Evolutionary conservation across 2,329 filamentous ascomycete species (phyloP).

Genomic region (Huntiella abstrusa): DNA sequence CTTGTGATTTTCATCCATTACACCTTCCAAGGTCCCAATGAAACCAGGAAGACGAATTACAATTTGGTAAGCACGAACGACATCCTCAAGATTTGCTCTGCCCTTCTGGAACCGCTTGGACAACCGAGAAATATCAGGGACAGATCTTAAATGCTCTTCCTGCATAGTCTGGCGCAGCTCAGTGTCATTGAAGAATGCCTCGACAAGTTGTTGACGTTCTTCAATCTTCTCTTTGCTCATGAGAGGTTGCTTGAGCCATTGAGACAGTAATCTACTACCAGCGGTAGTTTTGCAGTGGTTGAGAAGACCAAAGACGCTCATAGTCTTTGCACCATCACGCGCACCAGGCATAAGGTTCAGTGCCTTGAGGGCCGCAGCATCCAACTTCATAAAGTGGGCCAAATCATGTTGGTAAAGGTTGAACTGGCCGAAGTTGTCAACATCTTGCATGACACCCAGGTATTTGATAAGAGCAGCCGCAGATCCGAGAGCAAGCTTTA

Average conservation of each 20-base stretch:
- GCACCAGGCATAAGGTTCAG: slow-evolving; percentile 94
- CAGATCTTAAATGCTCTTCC: slow-evolving; percentile 80
- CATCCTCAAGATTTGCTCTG: slow-evolving; percentile 82
- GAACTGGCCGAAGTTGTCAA: slow-evolving; percentile 92
- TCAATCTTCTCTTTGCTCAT: slow-evolving; percentile 85
- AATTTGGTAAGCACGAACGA: slow-evolving; percentile 88
- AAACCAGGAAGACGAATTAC: slow-evolving; percentile 82
- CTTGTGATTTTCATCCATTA: slow-evolving; percentile 90
- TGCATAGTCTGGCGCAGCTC: slow-evolving; percentile 91
- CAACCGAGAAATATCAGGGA: slow-evolving; percentile 83
- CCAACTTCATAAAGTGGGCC: slow-evolving; percentile 94
- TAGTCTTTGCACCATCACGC: slow-evolving; percentile 85
- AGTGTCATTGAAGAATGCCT: slow-evolving; percentile 84
- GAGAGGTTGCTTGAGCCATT: slow-evolving; percentile 94
- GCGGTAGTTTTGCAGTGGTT: slow-evolving; percentile 97
- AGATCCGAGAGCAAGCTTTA: slow-evolving; percentile 91
- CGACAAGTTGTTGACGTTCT: slow-evolving; percentile 79
- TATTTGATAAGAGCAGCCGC: slow-evolving; percentile 91
- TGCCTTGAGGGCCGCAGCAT: slow-evolving; percentile 82
- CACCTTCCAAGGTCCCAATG: slow-evolving; percentile 68
- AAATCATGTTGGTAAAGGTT: slow-evolving; percentile 94
- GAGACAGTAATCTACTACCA: slow-evolving; percentile 71
- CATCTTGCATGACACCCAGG: slow-evolving; percentile 71
- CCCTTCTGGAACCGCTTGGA: slow-evolving; percentile 90
- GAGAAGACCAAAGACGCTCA: slow-evolving; percentile 85